These are phyloP conservation scores for Akanthomyces dipterigenus DNA, from an alignment of 2,329 filamentous ascomycete genomes.

Conservation along the genomic window DNA sequence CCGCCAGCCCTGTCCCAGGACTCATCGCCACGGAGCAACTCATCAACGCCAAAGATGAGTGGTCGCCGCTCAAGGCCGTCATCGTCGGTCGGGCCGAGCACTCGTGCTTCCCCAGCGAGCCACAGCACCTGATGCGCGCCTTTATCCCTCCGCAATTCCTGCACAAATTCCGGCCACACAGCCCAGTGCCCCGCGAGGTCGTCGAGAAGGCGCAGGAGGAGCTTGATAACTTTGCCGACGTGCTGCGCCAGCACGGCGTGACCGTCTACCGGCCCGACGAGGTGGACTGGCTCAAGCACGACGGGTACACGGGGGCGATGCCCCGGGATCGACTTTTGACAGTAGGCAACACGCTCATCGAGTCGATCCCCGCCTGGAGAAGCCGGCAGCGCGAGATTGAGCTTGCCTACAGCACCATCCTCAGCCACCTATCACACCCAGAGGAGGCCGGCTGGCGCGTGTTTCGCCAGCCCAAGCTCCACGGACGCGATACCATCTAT, in stretches of 20 bases:
- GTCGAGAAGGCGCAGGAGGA: constrained; percentile 18
- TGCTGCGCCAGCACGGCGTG: constrained; percentile 18
- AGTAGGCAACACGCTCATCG: constrained; percentile 25
- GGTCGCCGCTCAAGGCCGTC: constrained; percentile 21
- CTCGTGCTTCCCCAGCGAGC: constrained; percentile 20
- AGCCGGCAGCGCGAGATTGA: constrained; percentile 21
- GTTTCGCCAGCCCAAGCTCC: background rate
- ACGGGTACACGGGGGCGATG: constrained; percentile 28
- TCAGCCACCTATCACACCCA: background rate
- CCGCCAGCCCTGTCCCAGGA: background rate
- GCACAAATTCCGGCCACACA: constrained; percentile 16
- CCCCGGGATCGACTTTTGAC: constrained; percentile 26
- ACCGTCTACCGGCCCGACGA: constrained; percentile 19
- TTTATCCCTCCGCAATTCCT: constrained; percentile 15
- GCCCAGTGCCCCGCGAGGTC: constrained; percentile 18
- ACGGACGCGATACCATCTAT: background rate
- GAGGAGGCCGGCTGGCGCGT: background rate
- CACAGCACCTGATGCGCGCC: constrained; percentile 17
- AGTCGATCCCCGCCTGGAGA: constrained; percentile 24
- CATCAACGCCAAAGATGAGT: constrained; percentile 21
- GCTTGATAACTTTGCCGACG: constrained; percentile 20
- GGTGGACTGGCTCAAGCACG: constrained; percentile 20
- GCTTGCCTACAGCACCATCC: constrained; percentile 14
- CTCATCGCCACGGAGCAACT: background rate
- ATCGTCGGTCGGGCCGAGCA: constrained; percentile 22